Evolutionary conservation across 192 early-diverging fungal genomes (phyloP).

Genomic region (Entomortierella chlamydospora): DNA sequence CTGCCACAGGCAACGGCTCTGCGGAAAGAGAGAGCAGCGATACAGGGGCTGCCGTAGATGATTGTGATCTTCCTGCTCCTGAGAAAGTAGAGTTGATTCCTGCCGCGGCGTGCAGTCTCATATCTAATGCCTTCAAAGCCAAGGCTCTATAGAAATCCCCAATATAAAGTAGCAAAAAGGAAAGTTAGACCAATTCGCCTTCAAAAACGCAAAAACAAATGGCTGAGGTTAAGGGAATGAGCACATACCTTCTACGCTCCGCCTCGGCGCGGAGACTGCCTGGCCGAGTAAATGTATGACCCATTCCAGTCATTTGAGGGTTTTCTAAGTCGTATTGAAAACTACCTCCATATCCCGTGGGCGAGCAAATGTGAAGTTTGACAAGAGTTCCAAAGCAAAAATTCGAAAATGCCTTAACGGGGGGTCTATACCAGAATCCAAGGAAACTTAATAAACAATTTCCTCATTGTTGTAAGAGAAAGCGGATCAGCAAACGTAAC

Average conservation of each 20-base stretch:
- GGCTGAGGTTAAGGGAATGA: neutral
- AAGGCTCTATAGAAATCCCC: slow-evolving; percentile 60
- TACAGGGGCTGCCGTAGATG: slow-evolving; percentile 10
- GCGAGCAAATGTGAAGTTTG: slow-evolving; percentile 64
- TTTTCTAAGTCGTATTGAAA: slow-evolving; percentile 59
- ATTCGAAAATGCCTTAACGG: slow-evolving; percentile 74
- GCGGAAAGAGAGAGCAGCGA: slow-evolving; percentile 30
- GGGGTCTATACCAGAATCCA: slow-evolving; percentile 54
- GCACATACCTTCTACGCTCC: slow-evolving; percentile 68
- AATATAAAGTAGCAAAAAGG: no score
- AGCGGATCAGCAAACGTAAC: slow-evolving; percentile 7
- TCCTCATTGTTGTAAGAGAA: no score
- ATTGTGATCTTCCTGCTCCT: slow-evolving; percentile 19
- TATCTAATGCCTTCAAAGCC: slow-evolving; percentile 74
- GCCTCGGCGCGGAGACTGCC: slow-evolving; percentile 71
- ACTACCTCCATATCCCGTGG: slow-evolving; percentile 48
- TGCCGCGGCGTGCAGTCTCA: slow-evolving; percentile 59
- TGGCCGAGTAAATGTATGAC: slow-evolving; percentile 54
- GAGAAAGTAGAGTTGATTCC: slow-evolving; percentile 18
- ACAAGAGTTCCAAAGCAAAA: slow-evolving; percentile 69
- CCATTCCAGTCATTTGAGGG: slow-evolving; percentile 44
- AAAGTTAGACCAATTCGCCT: neutral
- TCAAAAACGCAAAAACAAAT: neutral
- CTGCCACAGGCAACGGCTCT: slow-evolving; percentile 14
- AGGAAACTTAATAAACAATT: neutral